Base-by-base conservation (phyloP, 257 asterid species). In the Jacaranda mimosifolia region DNA sequence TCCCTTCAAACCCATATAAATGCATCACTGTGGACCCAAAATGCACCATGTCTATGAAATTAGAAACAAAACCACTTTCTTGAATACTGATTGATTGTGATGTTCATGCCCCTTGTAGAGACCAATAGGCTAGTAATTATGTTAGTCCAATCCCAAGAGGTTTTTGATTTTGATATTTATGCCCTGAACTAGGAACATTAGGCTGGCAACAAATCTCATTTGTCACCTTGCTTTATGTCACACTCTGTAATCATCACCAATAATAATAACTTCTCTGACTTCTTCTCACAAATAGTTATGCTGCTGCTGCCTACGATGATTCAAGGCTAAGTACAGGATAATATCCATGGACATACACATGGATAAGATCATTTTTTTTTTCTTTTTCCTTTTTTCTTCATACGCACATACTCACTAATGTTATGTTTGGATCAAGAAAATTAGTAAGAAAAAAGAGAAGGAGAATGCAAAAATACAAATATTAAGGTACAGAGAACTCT, bases 21-120 rank as follows among this genome's bases (percentile, higher is more conserved):
- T 58, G 48, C 10, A 46, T 35, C 58, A 38, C 7, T 53, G 70
- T 67, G 76, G 83, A 40, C 76, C 83, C 79, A 73, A 72, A 45
- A 65, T 7, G 75, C 78, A 45, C 58, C 9, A 59, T 74, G 83
- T 68, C 77, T 68, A 3, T 43, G 63, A 64, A 80, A 68, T 74
- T 74, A 74, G 72, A 74, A 67, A 79, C 83, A 67, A 58, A 66
- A 63, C 64, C 35, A 26, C 42, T 63, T 73, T 51, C 45, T 1
- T 19, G 51, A 73, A 32, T 15, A n/a, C 26, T 60, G 81, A 77
- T 63, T 78, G 82, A 78, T 71, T 56, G 68, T 63, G 68, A 78
- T 70, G 46, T 71, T 71, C 9, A 39, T 57, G 68, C 53, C 53
- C 63, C 38, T 17, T 40, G n/a, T 26, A 70, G 72, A 60, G 77